phyloP scores from a whole-genome alignment of 192 early-diverging fungal genomes.

The Backusella sp. region DNA sequence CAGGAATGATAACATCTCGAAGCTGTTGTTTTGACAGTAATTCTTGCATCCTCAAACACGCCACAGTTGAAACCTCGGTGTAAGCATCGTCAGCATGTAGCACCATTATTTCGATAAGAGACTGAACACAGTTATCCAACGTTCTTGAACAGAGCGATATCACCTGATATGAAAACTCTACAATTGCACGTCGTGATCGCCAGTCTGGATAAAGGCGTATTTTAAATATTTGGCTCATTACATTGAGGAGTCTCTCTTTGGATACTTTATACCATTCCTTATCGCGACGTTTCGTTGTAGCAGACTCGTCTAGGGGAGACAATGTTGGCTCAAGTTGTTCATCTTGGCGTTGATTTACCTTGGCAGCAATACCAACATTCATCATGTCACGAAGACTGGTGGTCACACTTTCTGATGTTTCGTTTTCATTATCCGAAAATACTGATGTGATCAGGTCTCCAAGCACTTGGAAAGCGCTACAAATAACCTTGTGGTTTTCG shows the following conservation, averaged over 20 bases:
- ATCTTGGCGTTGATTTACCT: neutral
- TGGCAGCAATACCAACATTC: neutral
- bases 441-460: constrained; percentile 26
- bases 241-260: constrained; percentile 22
- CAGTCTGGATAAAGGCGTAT: constrained; percentile 36
- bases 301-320: neutral
- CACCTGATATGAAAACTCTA: constrained; percentile 33
- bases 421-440: constrained; percentile 31
- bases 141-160: constrained; percentile 31
- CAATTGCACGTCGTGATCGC: constrained; percentile 34
- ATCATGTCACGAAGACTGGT: neutral
- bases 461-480: constrained; percentile 23
- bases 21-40: constrained; percentile 10
- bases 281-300: neutral
- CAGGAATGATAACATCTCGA: constrained; percentile 23
- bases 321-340: neutral
- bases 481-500: constrained; percentile 40
- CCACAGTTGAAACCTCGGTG: constrained; percentile 25
- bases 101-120: constrained; percentile 38
- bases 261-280: constrained; percentile 31
- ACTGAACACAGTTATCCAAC: constrained; percentile 29
- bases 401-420: neutral
- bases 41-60: constrained; percentile 15
- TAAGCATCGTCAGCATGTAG: constrained; percentile 38
- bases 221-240: constrained; percentile 30